phyloP scores from a whole-genome alignment of 2,329 filamentous ascomycete genomes.

The Fusarium pininemorale region DNA sequence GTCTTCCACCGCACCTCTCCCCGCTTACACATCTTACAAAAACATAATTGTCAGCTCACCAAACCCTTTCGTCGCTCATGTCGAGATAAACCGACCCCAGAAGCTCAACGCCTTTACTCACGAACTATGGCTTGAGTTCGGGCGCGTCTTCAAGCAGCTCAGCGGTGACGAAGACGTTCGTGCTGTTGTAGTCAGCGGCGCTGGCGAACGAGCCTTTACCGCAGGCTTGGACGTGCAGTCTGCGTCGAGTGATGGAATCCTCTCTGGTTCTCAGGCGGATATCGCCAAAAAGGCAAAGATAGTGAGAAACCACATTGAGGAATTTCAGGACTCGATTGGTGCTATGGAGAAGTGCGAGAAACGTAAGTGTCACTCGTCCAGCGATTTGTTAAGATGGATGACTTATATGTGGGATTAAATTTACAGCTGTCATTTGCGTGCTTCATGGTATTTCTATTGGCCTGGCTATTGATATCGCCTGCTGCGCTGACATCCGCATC shows the following conservation, averaged over 20 bases:
- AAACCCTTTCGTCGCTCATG: constrained; percentile 79
- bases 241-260: constrained; percentile 63
- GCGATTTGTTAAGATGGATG: not conserved
- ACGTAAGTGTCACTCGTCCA: constrained; percentile 59
- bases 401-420: constrained; percentile 23
- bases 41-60: constrained; percentile 81
- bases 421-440: constrained; percentile 78
- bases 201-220: constrained; percentile 85
- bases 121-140: constrained; percentile 86
- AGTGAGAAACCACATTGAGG: constrained; percentile 74
- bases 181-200: constrained; percentile 80
- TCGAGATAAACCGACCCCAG: constrained; percentile 86
- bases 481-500: constrained; percentile 76
- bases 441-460: constrained; percentile 83
- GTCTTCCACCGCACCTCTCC: constrained; percentile 40
- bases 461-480: constrained; percentile 78
- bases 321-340: constrained; percentile 83
- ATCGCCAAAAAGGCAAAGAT: constrained; percentile 69
- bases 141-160: constrained; percentile 74
- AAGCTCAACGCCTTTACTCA: constrained; percentile 91
- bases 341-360: constrained; percentile 89
- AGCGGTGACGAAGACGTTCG: constrained; percentile 78
- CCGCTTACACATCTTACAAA: constrained; percentile 61
- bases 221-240: constrained; percentile 85
- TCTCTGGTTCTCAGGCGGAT: constrained; percentile 58